These are phyloP conservation scores for Prunella vulgaris DNA, from an alignment of 257 asterid species.

Conservation along the genomic window DNA sequence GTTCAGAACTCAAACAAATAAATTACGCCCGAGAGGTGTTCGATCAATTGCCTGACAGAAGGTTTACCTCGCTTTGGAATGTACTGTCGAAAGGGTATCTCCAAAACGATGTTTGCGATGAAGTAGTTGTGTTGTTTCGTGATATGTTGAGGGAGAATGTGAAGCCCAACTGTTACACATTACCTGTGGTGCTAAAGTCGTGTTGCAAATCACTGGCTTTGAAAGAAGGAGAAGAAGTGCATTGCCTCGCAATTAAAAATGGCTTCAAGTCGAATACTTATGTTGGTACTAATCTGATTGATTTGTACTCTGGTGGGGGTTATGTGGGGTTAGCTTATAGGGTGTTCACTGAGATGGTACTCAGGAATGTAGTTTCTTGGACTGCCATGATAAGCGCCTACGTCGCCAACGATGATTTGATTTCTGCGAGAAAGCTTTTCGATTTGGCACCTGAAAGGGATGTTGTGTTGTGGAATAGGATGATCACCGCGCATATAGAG, in stretches of 20 bases:
- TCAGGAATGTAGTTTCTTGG: slow-evolving; percentile 83
- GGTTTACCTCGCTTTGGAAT: slow-evolving; percentile 58
- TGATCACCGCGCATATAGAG: slow-evolving; percentile 52
- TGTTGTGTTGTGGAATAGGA: slow-evolving; percentile 69
- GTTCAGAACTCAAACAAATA: slow-evolving; percentile 33
- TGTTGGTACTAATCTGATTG: slow-evolving; percentile 70
- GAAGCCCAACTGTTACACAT: slow-evolving; percentile 55
- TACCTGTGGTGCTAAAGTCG: slow-evolving; percentile 69
- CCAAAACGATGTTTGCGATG: slow-evolving; percentile 36
- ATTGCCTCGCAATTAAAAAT: slow-evolving; percentile 41
- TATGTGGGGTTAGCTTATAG: slow-evolving; percentile 39
- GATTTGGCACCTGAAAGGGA: slow-evolving; percentile 81
- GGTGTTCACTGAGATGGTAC: slow-evolving; percentile 69
- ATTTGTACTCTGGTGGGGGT: slow-evolving; percentile 47
- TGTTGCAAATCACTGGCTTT: slow-evolving; percentile 50
- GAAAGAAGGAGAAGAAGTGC: slow-evolving; percentile 64
- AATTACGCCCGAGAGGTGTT: slow-evolving; percentile 50
- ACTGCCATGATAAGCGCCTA: slow-evolving; percentile 74
- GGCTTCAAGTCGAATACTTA: slow-evolving; percentile 51
- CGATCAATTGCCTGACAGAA: slow-evolving; percentile 48
- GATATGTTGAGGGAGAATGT: slow-evolving; percentile 63
- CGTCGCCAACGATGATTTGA: slow-evolving; percentile 46
- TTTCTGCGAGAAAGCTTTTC: slow-evolving; percentile 60
- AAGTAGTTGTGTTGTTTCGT: slow-evolving; percentile 37
- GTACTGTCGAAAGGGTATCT: slow-evolving; percentile 74